These are phyloP conservation scores for Botryosphaeria dothidea DNA, from an alignment of 2,329 filamentous ascomycete species.

Conservation along the genomic window DNA sequence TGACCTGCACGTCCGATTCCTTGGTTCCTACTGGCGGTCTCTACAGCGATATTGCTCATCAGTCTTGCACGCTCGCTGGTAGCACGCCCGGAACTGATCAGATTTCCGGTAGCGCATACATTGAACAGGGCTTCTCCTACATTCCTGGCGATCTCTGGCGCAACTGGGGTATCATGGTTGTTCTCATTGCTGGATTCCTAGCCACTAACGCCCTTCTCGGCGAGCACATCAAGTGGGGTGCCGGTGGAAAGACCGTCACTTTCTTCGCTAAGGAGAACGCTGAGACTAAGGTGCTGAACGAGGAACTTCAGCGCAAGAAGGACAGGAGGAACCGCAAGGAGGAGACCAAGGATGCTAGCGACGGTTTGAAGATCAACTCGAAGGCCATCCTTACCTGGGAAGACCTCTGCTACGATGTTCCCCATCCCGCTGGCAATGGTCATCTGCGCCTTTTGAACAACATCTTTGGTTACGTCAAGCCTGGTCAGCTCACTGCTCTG, in stretches of 20 bases:
- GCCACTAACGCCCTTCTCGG: constrained; percentile 71
- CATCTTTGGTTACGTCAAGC: constrained; percentile 76
- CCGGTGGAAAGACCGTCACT: constrained; percentile 78
- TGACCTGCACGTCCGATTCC: constrained; percentile 68
- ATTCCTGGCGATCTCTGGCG: constrained; percentile 70
- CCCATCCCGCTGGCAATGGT: constrained; percentile 72
- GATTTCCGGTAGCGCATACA: constrained; percentile 69
- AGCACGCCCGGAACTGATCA: constrained; percentile 63
- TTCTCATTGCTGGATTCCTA: constrained; percentile 75
- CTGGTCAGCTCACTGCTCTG: constrained; percentile 75
- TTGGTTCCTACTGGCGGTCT: constrained; percentile 70
- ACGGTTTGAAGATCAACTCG: constrained; percentile 53
- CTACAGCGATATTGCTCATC: constrained; percentile 71
- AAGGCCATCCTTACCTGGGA: constrained; percentile 68
- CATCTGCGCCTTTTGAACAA: constrained; percentile 70
- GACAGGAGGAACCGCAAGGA: constrained; percentile 51
- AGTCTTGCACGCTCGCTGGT: constrained; percentile 79
- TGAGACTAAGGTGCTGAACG: constrained; percentile 67
- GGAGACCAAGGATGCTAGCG: constrained; percentile 41
- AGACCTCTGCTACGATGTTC: constrained; percentile 75
- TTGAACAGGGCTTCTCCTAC: constrained; percentile 69
- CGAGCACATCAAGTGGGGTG: constrained; percentile 75
- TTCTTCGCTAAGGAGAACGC: constrained; percentile 72
- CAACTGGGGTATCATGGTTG: constrained; percentile 79
- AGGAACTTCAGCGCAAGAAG: constrained; percentile 60